Base-by-base conservation (phyloP, 352 stramenopile species). In the Phytophthora uliginosa region DNA sequence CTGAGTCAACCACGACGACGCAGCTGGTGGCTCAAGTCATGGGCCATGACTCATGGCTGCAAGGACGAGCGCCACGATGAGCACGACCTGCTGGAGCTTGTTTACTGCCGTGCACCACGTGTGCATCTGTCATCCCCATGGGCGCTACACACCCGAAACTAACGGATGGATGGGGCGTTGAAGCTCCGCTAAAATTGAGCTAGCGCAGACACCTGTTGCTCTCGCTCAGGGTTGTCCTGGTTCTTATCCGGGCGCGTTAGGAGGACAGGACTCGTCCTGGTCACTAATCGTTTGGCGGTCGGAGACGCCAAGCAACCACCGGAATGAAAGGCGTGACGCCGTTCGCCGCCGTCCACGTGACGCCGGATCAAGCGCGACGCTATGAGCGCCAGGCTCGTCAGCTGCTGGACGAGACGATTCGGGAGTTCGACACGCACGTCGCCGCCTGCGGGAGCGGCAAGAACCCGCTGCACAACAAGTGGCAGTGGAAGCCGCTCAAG, bases 401-500 rank as follows among this genome's bases (percentile, higher is more conserved):
- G 22, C 62, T 85, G 6, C 54, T 85, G 15, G 38, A 66, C 20
- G 69, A 75, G n/a, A 71, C 69, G 12, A 60, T 80, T 8, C 55
- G 69, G 5, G 69, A 74, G 53, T 73, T 64, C 40, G 60, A 72
- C 48, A 34, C 63, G 2, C 55, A 80, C 10, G 47, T 65, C 8
- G 13, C 42, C 15, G 55, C 65, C 7, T 68, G 73, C 33, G 42
- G 55, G 7, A 74, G 28, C 1, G 60, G 45, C 24, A 72, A 59
- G 55, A 77, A 74, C 48, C 64, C 56, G 10, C 38, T 80, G 54
- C 73, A 72, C 10, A 61, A 80, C 61, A 80, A 77, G 28, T 80
- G 73, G 73, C 50, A 72, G 47, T 80, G 73, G 73, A 80, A 80
- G 28, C 59, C 69, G 4, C 61, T 80, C 31, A 75, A 75, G 55